These are phyloP conservation scores for Aureobasidium sp. DNA, from an alignment of 2,329 filamentous ascomycete species.

Conservation along the genomic window DNA sequence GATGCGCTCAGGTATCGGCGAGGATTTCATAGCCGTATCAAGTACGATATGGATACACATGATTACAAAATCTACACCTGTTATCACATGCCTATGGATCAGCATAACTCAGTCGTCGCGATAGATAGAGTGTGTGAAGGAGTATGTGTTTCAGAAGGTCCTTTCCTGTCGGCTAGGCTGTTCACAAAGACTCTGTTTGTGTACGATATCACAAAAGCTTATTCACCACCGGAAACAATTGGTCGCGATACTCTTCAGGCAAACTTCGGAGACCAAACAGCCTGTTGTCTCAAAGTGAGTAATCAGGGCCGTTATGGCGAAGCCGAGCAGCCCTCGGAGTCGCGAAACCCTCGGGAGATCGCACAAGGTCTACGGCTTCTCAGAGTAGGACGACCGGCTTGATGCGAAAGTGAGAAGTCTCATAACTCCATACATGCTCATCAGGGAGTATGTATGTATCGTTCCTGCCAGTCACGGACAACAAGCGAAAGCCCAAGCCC, in stretches of 20 bases:
- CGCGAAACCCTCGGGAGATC: no score
- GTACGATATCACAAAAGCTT: not conserved
- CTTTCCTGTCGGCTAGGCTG: no score
- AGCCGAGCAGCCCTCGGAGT: not conserved
- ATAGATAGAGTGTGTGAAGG: no score
- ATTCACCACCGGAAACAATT: not conserved
- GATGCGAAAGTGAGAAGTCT: no score
- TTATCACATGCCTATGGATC: no score
- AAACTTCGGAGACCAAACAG: not conserved
- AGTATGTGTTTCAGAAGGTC: no score
- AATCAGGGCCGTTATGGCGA: not conserved
- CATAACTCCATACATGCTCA: no score
- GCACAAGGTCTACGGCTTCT: not conserved
- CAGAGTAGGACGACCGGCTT: no score
- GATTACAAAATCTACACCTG: no score
- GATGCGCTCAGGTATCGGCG: conserved; percentile 7
- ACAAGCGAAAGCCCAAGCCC: no score
- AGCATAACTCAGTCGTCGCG: no score
- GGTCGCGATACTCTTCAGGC: not conserved
- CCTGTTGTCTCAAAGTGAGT: not conserved
- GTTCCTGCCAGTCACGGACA: not conserved
- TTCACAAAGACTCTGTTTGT: no score
- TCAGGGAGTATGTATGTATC: not conserved
- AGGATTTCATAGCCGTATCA: not conserved
- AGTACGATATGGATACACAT: not conserved